Evolutionary conservation across 495 filamentous ascomycete genomes (phyloP).

Genomic region (Aspergillus kassunensis): DNA sequence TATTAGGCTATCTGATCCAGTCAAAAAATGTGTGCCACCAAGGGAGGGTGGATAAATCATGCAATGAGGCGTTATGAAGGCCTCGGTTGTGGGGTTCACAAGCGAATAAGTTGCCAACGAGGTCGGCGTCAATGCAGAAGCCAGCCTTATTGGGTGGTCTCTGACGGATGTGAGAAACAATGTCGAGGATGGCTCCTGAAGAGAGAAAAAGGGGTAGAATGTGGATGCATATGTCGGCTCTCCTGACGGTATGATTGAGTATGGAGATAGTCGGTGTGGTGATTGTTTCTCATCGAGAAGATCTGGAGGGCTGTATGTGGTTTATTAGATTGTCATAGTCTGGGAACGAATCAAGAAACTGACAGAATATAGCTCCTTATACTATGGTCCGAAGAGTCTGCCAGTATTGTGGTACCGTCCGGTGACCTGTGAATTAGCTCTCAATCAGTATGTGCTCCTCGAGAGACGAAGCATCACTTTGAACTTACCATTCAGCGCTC

Average conservation of each 20-base stretch:
- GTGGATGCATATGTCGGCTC: constrained; percentile 69
- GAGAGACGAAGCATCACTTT: neutral
- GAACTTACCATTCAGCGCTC: constrained; percentile 52
- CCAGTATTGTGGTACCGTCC: constrained; percentile 78
- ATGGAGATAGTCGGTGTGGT: constrained; percentile 53
- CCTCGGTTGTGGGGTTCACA: constrained; percentile 71
- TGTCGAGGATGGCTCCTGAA: constrained; percentile 62
- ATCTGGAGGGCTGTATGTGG: constrained; percentile 49
- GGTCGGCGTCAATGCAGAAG: constrained; percentile 49
- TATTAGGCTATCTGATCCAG: constrained; percentile 70
- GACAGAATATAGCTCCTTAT: constrained; percentile 69
- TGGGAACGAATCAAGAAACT: constrained; percentile 8
- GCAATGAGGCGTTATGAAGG: constrained; percentile 69
- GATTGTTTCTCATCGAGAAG: constrained; percentile 55
- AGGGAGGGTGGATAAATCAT: constrained; percentile 59
- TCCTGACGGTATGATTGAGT: constrained; percentile 55
- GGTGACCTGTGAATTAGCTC: constrained; percentile 51
- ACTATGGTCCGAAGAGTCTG: constrained; percentile 63
- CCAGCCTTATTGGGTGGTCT: constrained; percentile 74
- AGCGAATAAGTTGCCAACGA: constrained; percentile 63
- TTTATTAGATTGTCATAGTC: constrained; percentile 7
- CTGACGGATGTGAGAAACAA: constrained; percentile 61
- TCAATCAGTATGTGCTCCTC: neutral
- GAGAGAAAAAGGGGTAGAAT: constrained; percentile 68
- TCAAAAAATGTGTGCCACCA: constrained; percentile 58